Conservation (phyloP, 2,329 filamentous ascomycete genomes). For the Phyllachora maydis region DNA sequence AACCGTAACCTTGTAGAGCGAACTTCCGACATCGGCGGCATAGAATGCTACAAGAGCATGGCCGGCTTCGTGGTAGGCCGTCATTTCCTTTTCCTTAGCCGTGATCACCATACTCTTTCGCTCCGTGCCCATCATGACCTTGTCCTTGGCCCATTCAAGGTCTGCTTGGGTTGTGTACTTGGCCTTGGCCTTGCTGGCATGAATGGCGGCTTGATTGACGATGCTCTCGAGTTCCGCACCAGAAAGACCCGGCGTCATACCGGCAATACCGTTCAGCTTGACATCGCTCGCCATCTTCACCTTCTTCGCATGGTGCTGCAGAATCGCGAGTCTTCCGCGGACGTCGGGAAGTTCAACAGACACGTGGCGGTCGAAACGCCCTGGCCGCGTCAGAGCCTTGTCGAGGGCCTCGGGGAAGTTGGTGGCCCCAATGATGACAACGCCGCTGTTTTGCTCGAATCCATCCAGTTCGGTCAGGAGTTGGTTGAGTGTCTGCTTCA, state of each 20-base stretch:
- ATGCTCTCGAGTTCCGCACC: conserved; percentile 94
- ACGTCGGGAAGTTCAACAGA: conserved; percentile 80
- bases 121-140: conserved; percentile 93
- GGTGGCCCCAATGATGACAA: conserved; percentile 90
- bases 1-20: conserved; percentile 93
- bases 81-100: conserved; percentile 85
- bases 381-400: conserved; percentile 82
- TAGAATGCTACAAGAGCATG: conserved; percentile 83
- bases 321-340: conserved; percentile 74
- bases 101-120: conserved; percentile 75
- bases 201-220: conserved; percentile 87
- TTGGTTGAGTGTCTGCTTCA: conserved; percentile 95
- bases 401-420: conserved; percentile 91
- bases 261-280: conserved; percentile 65
- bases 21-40: conserved; percentile 47
- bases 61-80: conserved; percentile 94
- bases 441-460: conserved; percentile 83
- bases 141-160: conserved; percentile 95
- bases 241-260: conserved; percentile 77
- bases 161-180: conserved; percentile 56
- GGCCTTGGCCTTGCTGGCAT: conserved; percentile 74
- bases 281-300: conserved; percentile 66
- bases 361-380: conserved; percentile 88
- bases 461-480: conserved; percentile 92
- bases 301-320: conserved; percentile 86